Evolutionary conservation across 2,329 filamentous ascomycete genomes (phyloP).

Genomic region (Plenodomus tracheiphilus): DNA sequence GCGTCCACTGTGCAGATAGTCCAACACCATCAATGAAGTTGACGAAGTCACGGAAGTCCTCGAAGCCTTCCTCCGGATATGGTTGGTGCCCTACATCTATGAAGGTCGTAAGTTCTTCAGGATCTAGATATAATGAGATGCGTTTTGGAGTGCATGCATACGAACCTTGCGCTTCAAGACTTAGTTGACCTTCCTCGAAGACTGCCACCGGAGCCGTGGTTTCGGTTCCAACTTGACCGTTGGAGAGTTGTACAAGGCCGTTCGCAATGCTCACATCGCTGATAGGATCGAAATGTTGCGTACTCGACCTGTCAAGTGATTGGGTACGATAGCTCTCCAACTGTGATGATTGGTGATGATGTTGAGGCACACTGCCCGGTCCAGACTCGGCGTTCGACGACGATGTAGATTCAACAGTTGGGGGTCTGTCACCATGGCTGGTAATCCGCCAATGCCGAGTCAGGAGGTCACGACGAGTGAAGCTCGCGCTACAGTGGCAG

Average conservation of each 20-base stretch:
- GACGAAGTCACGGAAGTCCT: constrained; percentile 38
- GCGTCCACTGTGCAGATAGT: constrained; percentile 35
- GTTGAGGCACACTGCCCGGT: not conserved
- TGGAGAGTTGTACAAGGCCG: not conserved
- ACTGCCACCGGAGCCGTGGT: not conserved
- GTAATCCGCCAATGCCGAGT: constrained; percentile 37
- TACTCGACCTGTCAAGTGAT: constrained; percentile 2
- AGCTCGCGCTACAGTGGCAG: constrained; percentile 32
- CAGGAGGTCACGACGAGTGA: constrained; percentile 34
- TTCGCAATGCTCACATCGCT: not conserved
- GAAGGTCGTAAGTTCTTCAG: not conserved
- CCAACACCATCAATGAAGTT: constrained; percentile 41
- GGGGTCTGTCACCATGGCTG: constrained; percentile 18
- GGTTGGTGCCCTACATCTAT: constrained; percentile 9
- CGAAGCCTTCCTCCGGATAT: constrained; percentile 29
- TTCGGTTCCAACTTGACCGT: not conserved
- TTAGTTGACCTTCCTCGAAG: not conserved
- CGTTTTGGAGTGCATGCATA: not conserved
- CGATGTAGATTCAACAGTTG: constrained; percentile 5
- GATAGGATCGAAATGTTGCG: not conserved
- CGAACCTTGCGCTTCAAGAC: not conserved
- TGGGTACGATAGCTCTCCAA: not conserved
- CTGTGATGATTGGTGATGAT: not conserved
- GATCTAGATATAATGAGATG: not conserved
- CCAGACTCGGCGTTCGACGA: constrained; percentile 2